phyloP scores from a whole-genome alignment of 352 stramenopile genomes.

The Globisporangium canariense region DNA sequence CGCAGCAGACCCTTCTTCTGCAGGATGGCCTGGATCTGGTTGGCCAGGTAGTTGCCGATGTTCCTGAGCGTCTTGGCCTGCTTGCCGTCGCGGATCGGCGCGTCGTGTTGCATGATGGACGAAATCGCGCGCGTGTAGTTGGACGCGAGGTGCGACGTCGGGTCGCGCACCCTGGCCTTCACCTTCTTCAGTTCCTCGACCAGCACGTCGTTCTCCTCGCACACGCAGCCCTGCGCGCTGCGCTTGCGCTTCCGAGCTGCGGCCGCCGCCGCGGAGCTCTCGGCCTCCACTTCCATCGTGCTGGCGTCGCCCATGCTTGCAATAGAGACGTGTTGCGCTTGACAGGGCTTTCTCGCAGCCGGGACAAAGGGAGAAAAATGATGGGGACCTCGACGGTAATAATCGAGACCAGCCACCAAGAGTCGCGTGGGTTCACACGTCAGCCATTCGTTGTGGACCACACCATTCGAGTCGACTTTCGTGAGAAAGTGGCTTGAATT shows the following conservation, averaged over 20 bases:
- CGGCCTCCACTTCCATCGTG: neutral
- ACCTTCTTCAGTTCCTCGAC: constrained; percentile 71
- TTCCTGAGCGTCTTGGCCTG: constrained; percentile 69
- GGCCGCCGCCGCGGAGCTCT: neutral
- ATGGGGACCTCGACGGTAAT: too few relatives aligned
- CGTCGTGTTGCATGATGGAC: constrained; percentile 54
- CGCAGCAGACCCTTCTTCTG: constrained; percentile 29
- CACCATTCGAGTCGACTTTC: too few relatives aligned
- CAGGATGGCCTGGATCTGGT: constrained; percentile 79
- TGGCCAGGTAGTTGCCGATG: constrained; percentile 85
- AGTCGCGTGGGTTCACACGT: too few relatives aligned
- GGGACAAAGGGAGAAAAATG: too few relatives aligned
- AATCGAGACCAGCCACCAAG: neutral
- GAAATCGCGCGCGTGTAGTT: constrained; percentile 72
- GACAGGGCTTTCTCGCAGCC: neutral
- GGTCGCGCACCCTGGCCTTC: constrained; percentile 46
- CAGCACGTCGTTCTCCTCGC: constrained; percentile 62
- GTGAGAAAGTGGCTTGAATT: too few relatives aligned
- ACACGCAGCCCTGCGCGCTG: constrained; percentile 40
- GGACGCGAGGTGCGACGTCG: constrained; percentile 50
- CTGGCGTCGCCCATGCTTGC: neutral
- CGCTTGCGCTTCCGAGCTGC: constrained; percentile 38
- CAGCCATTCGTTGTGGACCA: too few relatives aligned
- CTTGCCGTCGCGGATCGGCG: constrained; percentile 37
- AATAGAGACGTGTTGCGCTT: neutral